Conservation (phyloP, 805 yeast genomes). For the Clavispora fructus region DNA sequence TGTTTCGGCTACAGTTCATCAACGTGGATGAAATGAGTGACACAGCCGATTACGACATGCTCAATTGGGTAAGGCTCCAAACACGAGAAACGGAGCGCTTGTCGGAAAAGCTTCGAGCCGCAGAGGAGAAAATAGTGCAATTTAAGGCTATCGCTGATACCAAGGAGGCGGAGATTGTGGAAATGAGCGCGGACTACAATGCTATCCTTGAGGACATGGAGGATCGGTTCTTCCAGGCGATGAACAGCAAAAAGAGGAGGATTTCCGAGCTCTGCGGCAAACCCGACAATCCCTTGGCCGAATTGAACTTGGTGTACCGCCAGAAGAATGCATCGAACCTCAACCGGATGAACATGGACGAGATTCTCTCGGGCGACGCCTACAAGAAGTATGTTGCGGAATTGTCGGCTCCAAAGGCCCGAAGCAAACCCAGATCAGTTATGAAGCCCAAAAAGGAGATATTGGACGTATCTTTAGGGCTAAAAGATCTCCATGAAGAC, state of each 20-base stretch:
- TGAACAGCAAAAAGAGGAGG: constrained; percentile 9
- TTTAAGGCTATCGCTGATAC: not conserved
- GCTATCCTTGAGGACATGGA: constrained; percentile 12
- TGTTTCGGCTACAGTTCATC: constrained; percentile 3
- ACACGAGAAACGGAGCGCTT: constrained; percentile 3
- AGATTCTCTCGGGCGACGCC: constrained; percentile 9
- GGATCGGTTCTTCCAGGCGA: constrained; percentile 14
- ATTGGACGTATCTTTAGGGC: constrained; percentile 1
- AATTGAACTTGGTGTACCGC: constrained; percentile 8
- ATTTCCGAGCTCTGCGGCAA: constrained; percentile 12
- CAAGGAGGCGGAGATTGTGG: constrained; percentile 10
- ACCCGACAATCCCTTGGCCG: constrained; percentile 3
- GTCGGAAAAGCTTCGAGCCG: not conserved
- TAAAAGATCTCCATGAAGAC: not conserved
- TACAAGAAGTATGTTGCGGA: constrained; percentile 4
- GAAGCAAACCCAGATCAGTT: not conserved
- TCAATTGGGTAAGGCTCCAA: constrained; percentile 11
- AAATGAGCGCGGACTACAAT: constrained; percentile 11
- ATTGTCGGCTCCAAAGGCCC: not conserved
- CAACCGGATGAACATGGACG: constrained; percentile 13
- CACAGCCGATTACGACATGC: constrained; percentile 10
- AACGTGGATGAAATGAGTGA: constrained; percentile 5
- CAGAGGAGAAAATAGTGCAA: not conserved
- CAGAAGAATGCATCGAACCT: constrained; percentile 10
- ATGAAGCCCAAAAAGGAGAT: constrained; percentile 1